Conservation (phyloP, 208 protist genomes). For the Trypanosoma cruzi region DNA sequence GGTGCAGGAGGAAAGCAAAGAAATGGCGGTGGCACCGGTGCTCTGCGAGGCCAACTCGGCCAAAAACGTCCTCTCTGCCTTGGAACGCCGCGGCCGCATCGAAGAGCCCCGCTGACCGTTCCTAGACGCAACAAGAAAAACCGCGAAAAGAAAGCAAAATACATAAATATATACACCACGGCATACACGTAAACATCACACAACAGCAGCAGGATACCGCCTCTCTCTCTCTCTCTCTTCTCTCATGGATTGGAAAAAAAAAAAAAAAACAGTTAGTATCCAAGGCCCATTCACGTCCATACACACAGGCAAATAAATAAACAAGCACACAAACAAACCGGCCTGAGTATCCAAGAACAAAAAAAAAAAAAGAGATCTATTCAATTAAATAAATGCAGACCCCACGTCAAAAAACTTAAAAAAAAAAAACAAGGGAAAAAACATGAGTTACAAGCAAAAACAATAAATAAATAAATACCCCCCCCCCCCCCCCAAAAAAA, state of each 20-base stretch:
- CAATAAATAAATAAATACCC: too few species aligned
- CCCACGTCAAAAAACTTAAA: too few species aligned
- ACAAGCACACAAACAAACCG: too few species aligned
- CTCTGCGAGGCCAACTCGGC: background rate
- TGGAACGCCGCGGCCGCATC: background rate
- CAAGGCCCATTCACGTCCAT: too few species aligned
- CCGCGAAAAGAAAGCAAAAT: background rate
- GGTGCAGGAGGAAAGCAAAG: background rate
- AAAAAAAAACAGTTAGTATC: conserved; percentile 15
- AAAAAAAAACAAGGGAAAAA: too few species aligned
- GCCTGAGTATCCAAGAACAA: too few species aligned
- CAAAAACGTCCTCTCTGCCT: conserved; percentile 16
- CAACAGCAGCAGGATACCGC: background rate
- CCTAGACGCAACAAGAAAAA: background rate
- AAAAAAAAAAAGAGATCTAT: too few species aligned
- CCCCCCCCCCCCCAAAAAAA: too few species aligned
- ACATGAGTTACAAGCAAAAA: too few species aligned
- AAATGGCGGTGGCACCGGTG: background rate
- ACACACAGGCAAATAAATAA: too few species aligned
- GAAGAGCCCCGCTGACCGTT: too few species aligned
- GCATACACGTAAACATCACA: background rate
- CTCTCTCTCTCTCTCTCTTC: background rate
- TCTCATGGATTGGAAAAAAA: conserved; percentile 8
- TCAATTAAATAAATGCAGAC: too few species aligned
- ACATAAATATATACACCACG: background rate